phyloP scores from a whole-genome alignment of 352 stramenopile genomes.

The Pythium folliculosum region DNA sequence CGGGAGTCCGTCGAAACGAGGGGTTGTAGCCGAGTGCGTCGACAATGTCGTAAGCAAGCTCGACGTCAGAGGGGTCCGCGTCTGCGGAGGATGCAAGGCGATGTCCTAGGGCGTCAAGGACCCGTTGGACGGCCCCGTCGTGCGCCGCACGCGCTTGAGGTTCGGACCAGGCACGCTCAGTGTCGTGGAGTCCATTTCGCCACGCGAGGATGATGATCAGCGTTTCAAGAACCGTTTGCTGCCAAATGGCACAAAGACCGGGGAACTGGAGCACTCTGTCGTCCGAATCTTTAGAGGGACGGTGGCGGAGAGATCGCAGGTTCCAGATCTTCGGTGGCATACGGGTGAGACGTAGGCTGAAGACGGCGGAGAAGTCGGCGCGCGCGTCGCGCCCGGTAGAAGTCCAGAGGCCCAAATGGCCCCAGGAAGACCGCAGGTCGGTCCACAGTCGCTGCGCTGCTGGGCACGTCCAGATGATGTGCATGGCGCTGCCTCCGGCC shows the following conservation, averaged over 20 bases:
- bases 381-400: too few species aligned
- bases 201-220: neutral
- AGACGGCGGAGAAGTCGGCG: neutral
- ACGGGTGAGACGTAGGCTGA: neutral
- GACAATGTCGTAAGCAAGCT: neutral
- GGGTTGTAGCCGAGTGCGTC: constrained; percentile 1
- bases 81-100: neutral
- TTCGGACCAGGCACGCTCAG: constrained; percentile 6
- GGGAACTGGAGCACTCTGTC: neutral
- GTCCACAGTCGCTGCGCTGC: neutral
- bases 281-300: neutral
- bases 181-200: neutral
- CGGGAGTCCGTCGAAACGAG: constrained; percentile 1
- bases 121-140: too few species aligned
- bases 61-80: neutral
- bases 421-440: neutral
- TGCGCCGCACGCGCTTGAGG: too few species aligned
- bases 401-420: neutral
- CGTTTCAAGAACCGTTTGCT: neutral
- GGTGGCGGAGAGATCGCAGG: neutral
- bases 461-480: neutral
- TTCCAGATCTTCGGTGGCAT: neutral
- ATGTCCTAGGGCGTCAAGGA: too few species aligned
- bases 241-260: neutral
- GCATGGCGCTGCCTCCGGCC: neutral